Percentiles rank a stretch among this genome's conserved stretches.
Evolutionary conservation across 2,329 filamentous ascomycete genomes (phyloP).

Genomic region (Dactylellina sp.): DNA sequence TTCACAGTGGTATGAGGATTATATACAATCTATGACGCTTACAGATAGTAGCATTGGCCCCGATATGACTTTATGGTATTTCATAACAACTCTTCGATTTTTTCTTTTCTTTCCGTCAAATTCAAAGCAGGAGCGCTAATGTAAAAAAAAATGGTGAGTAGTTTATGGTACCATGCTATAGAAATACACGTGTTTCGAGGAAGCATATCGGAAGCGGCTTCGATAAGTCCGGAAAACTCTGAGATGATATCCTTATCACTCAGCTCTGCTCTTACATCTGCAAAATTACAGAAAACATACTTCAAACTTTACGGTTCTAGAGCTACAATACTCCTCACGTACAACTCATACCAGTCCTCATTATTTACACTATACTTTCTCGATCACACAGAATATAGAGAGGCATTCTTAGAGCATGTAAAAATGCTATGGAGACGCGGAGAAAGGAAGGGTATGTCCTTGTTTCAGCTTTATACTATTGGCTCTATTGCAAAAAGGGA

Average conservation of each 20-base stretch:
- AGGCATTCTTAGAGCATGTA: slow-evolving; percentile 36
- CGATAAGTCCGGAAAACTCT: slow-evolving; percentile 29
- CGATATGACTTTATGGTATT: slow-evolving; percentile 31
- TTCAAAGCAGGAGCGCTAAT: background rate
- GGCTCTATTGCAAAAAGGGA: slow-evolving; percentile 34
- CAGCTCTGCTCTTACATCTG: background rate
- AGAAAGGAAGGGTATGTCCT: slow-evolving; percentile 38
- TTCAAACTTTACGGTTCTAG: slow-evolving; percentile 40
- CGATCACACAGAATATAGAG: slow-evolving; percentile 27
- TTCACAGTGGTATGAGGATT: slow-evolving; percentile 25
- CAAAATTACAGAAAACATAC: slow-evolving; percentile 37
- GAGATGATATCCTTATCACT: slow-evolving; percentile 35
- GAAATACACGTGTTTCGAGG: slow-evolving; percentile 44
- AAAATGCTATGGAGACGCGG: slow-evolving; percentile 31
- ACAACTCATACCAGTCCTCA: slow-evolving; percentile 42
- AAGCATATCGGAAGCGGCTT: slow-evolving; percentile 29
- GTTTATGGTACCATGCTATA: slow-evolving; percentile 40
- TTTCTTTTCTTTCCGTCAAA: background rate
- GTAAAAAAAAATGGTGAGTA: background rate
- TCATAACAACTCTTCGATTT: background rate
- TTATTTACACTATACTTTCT: slow-evolving; percentile 43
- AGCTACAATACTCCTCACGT: slow-evolving; percentile 34
- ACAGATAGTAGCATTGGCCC: slow-evolving; percentile 28
- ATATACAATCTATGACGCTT: slow-evolving; percentile 15
- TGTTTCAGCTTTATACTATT: slow-evolving; percentile 30